Percentiles rank a stretch among this genome's conserved stretches.
Evolutionary conservation across 371 early-diverging fungal genomes (phyloP).

Genomic region (Syncephalastrum racemosum): DNA sequence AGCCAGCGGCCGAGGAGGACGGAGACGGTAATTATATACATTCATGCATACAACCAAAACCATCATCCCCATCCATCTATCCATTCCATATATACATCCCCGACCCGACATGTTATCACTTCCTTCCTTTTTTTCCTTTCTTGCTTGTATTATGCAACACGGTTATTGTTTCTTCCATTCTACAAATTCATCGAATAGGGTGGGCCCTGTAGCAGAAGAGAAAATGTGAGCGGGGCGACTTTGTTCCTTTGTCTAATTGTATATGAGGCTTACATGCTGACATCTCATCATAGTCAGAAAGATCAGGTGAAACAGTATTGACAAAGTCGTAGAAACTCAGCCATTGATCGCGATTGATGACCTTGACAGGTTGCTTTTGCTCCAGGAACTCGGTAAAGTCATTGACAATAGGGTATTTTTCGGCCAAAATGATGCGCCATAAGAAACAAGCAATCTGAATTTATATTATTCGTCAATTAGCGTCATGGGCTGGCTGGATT

Average conservation of each 20-base stretch:
- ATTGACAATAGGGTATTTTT: constrained; percentile 44
- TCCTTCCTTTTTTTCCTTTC: constrained; percentile 7
- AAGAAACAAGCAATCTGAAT: constrained; percentile 55
- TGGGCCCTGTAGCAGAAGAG: constrained; percentile 50
- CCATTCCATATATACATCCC: too few relatives aligned
- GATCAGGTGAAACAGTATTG: constrained; percentile 45
- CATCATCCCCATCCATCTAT: too few relatives aligned
- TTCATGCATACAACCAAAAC: too few relatives aligned
- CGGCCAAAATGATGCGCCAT: constrained; percentile 54
- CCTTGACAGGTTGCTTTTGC: constrained; percentile 60
- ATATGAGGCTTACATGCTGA: constrained; percentile 64
- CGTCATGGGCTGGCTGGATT: not conserved
- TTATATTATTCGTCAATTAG: not conserved
- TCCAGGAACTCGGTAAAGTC: constrained; percentile 57
- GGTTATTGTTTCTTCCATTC: constrained; percentile 45
- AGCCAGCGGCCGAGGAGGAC: not conserved
- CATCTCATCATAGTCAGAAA: constrained; percentile 63
- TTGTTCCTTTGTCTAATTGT: not conserved
- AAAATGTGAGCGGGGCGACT: not conserved
- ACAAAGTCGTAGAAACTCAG: constrained; percentile 69
- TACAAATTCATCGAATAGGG: constrained; percentile 68
- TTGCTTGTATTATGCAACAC: too few relatives aligned
- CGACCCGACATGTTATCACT: too few relatives aligned
- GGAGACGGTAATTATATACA: not conserved
- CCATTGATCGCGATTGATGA: constrained; percentile 78